phyloP scores from a whole-genome alignment of 441 rosid species.

The Erodium moschatum region DNA sequence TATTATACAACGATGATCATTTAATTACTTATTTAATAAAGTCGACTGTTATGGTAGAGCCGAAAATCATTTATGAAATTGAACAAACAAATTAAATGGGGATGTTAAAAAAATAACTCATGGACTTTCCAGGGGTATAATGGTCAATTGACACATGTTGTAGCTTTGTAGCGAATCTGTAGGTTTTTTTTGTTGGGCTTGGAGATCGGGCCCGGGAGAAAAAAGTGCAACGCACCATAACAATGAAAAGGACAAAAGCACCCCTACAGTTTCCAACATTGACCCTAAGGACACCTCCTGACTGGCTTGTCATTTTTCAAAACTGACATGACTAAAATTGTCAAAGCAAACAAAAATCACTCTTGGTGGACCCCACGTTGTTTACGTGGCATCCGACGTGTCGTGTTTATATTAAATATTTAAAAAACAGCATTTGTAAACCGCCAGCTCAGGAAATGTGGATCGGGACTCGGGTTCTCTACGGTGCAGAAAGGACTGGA shows the following conservation, averaged over 20 bases:
- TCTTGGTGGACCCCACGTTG: neutral
- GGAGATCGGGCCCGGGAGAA: conserved; percentile 9
- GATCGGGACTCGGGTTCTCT: too few relatives aligned
- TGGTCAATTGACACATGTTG: conserved; percentile 10
- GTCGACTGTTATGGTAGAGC: neutral
- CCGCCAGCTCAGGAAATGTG: too few relatives aligned
- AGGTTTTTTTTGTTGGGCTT: neutral
- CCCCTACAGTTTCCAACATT: conserved; percentile 26
- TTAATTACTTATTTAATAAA: neutral
- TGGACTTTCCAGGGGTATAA: conserved; percentile 11
- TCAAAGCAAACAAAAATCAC: neutral
- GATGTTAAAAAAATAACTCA: too few relatives aligned
- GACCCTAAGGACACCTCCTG: conserved; percentile 22
- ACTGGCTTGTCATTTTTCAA: conserved; percentile 10
- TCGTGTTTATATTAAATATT: conserved; percentile 3
- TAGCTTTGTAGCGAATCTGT: too few relatives aligned
- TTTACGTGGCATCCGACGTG: conserved; percentile 23
- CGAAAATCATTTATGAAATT: neutral
- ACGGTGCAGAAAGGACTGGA: too few relatives aligned
- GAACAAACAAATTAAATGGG: neutral
- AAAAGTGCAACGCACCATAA: conserved; percentile 20
- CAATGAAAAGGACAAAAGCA: conserved; percentile 25
- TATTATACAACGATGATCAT: too few relatives aligned
- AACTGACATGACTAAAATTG: neutral
- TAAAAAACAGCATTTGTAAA: too few relatives aligned